These are phyloP conservation scores for Trichoderma brevicompactum DNA, from an alignment of 2,329 filamentous ascomycete genomes.

Conservation along the genomic window DNA sequence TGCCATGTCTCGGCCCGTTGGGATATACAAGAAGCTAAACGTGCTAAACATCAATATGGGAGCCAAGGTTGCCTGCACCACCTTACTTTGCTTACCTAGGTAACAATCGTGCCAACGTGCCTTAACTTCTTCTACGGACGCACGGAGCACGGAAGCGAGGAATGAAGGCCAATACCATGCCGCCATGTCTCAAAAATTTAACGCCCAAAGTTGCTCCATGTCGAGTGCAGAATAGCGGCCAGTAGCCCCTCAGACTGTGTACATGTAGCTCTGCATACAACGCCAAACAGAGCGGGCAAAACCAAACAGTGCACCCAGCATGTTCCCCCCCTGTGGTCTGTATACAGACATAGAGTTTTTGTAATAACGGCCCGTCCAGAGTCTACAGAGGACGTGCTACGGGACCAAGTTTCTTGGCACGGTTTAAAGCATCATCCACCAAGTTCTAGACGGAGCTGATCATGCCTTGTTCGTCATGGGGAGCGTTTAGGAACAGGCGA, in stretches of 20 bases:
- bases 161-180: slow-evolving; percentile 10
- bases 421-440: neutral
- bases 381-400: neutral
- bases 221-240: slow-evolving; percentile 9
- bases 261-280: neutral
- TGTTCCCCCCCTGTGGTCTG: too few species aligned
- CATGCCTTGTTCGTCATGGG: too few species aligned
- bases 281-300: neutral
- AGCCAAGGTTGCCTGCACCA: slow-evolving; percentile 16
- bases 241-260: neutral
- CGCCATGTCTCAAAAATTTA: slow-evolving; percentile 2
- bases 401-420: slow-evolving; percentile 1
- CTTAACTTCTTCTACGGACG: neutral
- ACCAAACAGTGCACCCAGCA: neutral
- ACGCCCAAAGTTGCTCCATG: neutral
- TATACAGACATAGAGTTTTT: neutral
- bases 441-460: too few species aligned
- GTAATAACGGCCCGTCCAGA: neutral
- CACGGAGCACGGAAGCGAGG: slow-evolving; percentile 5
- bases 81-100: neutral
- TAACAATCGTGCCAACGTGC: neutral
- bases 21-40: slow-evolving; percentile 15
- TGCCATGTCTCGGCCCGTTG: slow-evolving; percentile 25
- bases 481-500: too few species aligned
- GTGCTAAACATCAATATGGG: neutral